A percentile compares a stretch with the other conserved stretches of the same genome.
Conservation (phyloP, 768 basidiomycete species). For the Tricholoma saponaceum region DNA sequence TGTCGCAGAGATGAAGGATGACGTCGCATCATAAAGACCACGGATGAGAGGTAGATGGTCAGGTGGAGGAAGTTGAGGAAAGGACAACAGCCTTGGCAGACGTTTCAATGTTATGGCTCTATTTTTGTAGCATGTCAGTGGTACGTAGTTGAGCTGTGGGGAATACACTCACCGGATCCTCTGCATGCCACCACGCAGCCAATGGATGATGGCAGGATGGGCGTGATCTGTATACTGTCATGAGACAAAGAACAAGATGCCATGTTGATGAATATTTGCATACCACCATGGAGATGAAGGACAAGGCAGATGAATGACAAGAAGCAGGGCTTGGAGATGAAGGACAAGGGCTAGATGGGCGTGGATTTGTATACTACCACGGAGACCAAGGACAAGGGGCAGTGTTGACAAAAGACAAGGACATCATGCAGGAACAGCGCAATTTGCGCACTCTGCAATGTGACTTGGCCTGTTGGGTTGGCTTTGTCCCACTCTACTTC, state of each 20-base stretch:
- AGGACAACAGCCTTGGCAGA: too few species aligned
- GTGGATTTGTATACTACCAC: neutral
- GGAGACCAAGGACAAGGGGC: neutral
- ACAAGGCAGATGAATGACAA: neutral
- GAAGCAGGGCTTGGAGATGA: neutral
- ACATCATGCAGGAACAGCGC: slow-evolving; percentile 49
- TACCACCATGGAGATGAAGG: neutral
- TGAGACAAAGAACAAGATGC: neutral
- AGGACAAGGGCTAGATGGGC: too few species aligned
- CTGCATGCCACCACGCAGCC: too few species aligned
- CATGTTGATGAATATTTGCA: neutral
- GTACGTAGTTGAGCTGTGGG: too few species aligned
- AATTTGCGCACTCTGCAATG: slow-evolving; percentile 75
- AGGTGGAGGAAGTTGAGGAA: too few species aligned
- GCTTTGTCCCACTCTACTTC: slow-evolving; percentile 69
- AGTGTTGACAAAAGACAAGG: neutral
- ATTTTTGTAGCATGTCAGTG: too few species aligned
- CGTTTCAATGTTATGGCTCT: too few species aligned
- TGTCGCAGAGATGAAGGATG: neutral
- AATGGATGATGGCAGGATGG: too few species aligned
- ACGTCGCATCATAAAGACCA: neutral
- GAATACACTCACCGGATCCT: too few species aligned
- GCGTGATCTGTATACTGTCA: neutral
- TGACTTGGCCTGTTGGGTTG: slow-evolving; percentile 41
- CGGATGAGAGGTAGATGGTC: too few species aligned